phyloP scores from a whole-genome alignment of 495 filamentous ascomycete species.

The Astrocystis sublimbata region DNA sequence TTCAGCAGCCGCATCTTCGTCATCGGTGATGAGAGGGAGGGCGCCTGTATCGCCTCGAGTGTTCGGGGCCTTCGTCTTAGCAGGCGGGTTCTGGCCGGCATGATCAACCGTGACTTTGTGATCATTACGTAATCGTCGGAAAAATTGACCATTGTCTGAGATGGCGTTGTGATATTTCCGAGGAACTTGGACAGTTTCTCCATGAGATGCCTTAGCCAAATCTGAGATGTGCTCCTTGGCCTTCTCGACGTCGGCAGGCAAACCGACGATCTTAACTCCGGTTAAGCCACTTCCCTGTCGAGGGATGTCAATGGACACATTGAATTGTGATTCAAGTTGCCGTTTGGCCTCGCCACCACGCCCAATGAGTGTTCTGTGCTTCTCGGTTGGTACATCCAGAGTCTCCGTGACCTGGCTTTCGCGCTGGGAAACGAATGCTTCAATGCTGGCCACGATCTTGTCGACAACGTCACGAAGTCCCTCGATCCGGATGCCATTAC shows the following conservation, averaged over 20 bases:
- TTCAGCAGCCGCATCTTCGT: conserved; percentile 59
- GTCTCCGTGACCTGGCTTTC: conserved; percentile 72
- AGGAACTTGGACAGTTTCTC: conserved; percentile 82
- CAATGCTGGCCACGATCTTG: conserved; percentile 80
- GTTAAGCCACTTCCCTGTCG: conserved; percentile 69
- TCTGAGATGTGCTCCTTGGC: conserved; percentile 80
- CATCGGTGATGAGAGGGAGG: conserved; percentile 88
- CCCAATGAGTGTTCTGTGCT: conserved; percentile 89
- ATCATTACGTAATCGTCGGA: conserved; percentile 81
- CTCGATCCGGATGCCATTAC: conserved; percentile 82
- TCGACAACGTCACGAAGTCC: conserved; percentile 80
- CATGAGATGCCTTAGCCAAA: conserved; percentile 81
- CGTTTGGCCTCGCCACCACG: conserved; percentile 84
- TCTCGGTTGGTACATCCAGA: conserved; percentile 80
- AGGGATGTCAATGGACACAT: conserved; percentile 85
- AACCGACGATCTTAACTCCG: conserved; percentile 79
- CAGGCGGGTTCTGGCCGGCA: conserved; percentile 70
- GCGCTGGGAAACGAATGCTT: conserved; percentile 74
- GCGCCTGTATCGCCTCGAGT: conserved; percentile 54
- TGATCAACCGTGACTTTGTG: conserved; percentile 89
- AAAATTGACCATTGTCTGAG: conserved; percentile 87
- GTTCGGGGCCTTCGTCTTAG: conserved; percentile 55
- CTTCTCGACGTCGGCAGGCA: conserved; percentile 73
- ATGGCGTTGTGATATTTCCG: conserved; percentile 77
- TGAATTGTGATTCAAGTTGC: conserved; percentile 85